Evolutionary conservation across 2,329 filamentous ascomycete species (phyloP), one percentile per base, ranked within the genome.

Genomic region (Ceratocystis harringtonii): DNA sequence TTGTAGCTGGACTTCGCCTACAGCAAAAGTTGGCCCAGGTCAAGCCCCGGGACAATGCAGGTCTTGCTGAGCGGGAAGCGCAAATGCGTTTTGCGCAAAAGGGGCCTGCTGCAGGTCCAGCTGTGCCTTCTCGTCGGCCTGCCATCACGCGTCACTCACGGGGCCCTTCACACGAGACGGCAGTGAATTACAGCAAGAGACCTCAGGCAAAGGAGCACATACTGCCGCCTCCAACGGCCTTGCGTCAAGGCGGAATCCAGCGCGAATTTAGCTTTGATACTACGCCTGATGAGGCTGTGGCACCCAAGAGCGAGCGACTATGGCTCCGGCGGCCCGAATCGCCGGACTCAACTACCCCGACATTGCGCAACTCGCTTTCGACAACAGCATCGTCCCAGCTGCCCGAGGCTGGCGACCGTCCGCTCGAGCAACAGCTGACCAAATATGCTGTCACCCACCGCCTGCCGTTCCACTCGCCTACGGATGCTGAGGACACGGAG

Each of bases 1-100:
- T 67, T 36, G 45, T 64, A 45, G 65, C 65, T 5, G 65, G 65
- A 2, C 61, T 66, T n/a, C 60, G 65, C 19, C 60, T 66, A 17
- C 65, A 66, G 36, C 65, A 66, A 25, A 57, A 66, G 30, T 28
- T 61, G 28, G 41, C 52, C 41, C 52, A 28, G 19, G 10, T 22
- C 19, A n/a, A 41, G 63, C 57, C 36, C 19, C 45, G 43, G 45
- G 17, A 45, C 41, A 43, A 4, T 44, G 36, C 3, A 36, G 17
- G 3, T 30, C n/a, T 10, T 28, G 25, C 19, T 50, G 50, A 55
- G 22, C 50, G 3, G 19, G n/a, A 6, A 22, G 19, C n/a, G 30
- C 17, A 8, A 5, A 62, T 41, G 4, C 62, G 36, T 19, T 8
- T 36, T 8, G 57, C 41, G 43, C 61, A 64, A 25, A n/a, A 30